phyloP scores from a whole-genome alignment of 768 basidiomycete species.

The Cystofilobasidium capitatum region DNA sequence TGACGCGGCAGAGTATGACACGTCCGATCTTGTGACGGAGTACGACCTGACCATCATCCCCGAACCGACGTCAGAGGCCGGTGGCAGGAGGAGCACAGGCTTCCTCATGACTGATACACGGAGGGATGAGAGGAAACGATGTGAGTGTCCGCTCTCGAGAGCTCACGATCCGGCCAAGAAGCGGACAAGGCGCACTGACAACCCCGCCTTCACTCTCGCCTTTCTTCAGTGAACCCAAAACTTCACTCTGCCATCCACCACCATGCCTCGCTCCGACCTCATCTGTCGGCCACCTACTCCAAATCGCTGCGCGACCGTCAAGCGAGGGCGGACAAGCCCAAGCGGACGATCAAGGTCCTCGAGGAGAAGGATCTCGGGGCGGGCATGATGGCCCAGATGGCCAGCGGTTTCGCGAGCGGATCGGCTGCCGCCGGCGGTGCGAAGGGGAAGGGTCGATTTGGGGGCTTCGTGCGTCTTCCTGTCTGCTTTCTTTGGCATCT shows the following conservation, averaged over 20 bases:
- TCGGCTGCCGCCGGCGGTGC: conserved; percentile 28
- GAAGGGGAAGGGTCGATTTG: conserved; percentile 50
- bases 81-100: background rate
- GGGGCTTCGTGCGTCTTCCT: conserved; percentile 51
- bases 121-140: conserved; percentile 2
- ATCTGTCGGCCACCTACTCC: conserved; percentile 55
- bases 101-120: conserved; percentile 16
- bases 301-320: conserved; percentile 57
- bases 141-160: conserved; percentile 1
- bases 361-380: conserved; percentile 45
- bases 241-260: conserved; percentile 53
- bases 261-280: conserved; percentile 63
- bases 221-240: conserved; percentile 13
- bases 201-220: background rate
- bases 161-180: background rate
- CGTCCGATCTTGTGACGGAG: conserved; percentile 46
- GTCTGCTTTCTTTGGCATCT: conserved; percentile 20
- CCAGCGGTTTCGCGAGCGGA: conserved; percentile 53
- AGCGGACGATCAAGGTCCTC: conserved; percentile 60
- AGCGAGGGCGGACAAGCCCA: conserved; percentile 56
- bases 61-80: conserved; percentile 7
- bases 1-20: conserved; percentile 40
- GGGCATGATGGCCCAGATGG: conserved; percentile 62
- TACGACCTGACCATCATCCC: conserved; percentile 70
- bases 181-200: background rate